Conservation (phyloP, 176 grass and related monocot species). For the Oryza officinalis region DNA sequence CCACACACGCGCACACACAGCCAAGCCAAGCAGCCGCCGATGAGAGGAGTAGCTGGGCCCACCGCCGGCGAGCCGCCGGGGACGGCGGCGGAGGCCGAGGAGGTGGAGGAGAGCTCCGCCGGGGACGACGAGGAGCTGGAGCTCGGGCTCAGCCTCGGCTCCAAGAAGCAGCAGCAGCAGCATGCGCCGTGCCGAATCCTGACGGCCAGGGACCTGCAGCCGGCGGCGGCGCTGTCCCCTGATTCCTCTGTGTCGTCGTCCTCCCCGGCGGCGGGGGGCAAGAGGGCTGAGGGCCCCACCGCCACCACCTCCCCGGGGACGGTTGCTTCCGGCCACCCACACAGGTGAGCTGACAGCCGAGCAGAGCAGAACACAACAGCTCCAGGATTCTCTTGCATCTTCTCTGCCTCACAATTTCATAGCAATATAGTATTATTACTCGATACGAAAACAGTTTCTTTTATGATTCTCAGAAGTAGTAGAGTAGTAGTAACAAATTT, state of each 20-base stretch:
- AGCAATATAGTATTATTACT: background rate
- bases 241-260: conserved; percentile 62
- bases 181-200: conserved; percentile 64
- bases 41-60: conserved; percentile 35
- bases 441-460: background rate
- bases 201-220: conserved; percentile 62
- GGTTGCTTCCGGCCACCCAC: conserved; percentile 46
- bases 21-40: conserved; percentile 7
- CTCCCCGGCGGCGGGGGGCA: conserved; percentile 34
- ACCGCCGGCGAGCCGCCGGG: conserved; percentile 34
- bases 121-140: conserved; percentile 51
- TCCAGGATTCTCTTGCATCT: background rate
- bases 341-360: conserved; percentile 55
- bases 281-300: conserved; percentile 27
- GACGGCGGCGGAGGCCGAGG: conserved; percentile 23
- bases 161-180: conserved; percentile 41
- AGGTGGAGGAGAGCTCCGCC: conserved; percentile 48
- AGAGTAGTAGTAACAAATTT: background rate
- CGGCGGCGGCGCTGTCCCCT: conserved; percentile 32
- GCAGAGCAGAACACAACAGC: background rate
- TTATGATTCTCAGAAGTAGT: background rate
- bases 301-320: conserved; percentile 51
- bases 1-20: background rate
- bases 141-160: conserved; percentile 68
- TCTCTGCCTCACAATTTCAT: background rate